phyloP scores from a whole-genome alignment of 2,329 filamentous ascomycete genomes.

The Lecanosticta acicola region DNA sequence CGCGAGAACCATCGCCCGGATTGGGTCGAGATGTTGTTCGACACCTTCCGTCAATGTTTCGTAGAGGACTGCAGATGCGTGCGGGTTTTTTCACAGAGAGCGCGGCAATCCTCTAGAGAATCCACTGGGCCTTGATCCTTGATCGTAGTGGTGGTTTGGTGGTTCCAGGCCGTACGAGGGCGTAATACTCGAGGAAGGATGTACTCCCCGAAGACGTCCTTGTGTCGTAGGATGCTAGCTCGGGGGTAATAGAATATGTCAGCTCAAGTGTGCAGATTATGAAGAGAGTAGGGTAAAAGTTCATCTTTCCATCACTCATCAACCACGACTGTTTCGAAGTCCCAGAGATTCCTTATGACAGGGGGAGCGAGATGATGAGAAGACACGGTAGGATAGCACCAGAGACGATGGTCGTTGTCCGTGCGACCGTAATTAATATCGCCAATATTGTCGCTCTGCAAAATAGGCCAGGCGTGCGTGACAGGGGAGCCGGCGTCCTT shows the following conservation, averaged over 20 bases:
- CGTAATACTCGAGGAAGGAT: constrained; percentile 18
- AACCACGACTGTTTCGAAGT: no score
- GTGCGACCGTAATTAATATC: constrained; percentile 20
- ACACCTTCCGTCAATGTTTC: no score
- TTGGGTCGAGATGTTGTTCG: no score
- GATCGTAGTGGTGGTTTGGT: no score
- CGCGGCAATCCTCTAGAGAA: constrained; percentile 18
- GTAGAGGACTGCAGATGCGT: no score
- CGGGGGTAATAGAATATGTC: constrained; percentile 3
- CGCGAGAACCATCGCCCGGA: no score
- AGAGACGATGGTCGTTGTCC: constrained; percentile 21
- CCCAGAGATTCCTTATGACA: constrained; percentile 20
- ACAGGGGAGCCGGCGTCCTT: constrained; percentile 20
- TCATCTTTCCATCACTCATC: no score
- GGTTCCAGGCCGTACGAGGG: constrained; percentile 21
- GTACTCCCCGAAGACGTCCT: constrained; percentile 21
- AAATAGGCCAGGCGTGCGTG: constrained; percentile 25
- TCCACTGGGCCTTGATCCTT: constrained; percentile 11
- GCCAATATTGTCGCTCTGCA: constrained; percentile 23
- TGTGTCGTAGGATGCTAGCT: constrained; percentile 16
- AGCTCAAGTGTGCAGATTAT: no score
- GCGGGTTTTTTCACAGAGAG: constrained; percentile 19
- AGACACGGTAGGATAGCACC: constrained; percentile 22
- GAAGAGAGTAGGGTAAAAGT: no score
- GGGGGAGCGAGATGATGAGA: constrained; percentile 22